phyloP scores from a whole-genome alignment of 2,329 filamentous ascomycete genomes.

The Fusarium brevicatenulatum region DNA sequence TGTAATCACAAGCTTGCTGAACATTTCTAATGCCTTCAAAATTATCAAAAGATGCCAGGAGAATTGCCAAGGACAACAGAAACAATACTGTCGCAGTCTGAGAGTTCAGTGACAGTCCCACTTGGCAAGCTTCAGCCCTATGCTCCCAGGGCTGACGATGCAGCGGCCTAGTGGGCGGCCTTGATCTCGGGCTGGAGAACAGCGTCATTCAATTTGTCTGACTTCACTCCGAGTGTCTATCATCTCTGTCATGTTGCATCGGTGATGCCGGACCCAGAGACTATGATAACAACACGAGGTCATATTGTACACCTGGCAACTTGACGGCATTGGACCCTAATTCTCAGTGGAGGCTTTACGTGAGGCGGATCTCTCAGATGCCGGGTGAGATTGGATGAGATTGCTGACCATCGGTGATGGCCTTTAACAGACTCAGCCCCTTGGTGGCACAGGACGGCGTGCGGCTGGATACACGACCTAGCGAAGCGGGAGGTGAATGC shows the following conservation, averaged over 20 bases:
- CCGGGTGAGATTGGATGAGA: conserved; percentile 32
- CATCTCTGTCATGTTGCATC: conserved; percentile 2
- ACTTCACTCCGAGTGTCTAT: not conserved
- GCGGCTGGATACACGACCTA: conserved; percentile 8
- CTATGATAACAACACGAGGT: conserved; percentile 2
- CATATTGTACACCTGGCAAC: not conserved
- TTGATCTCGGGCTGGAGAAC: conserved; percentile 4
- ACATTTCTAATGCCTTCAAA: not conserved
- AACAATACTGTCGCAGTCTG: conserved; percentile 7
- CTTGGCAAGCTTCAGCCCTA: conserved; percentile 39
- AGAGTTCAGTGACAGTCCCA: conserved; percentile 25
- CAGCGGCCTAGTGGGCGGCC: conserved; percentile 25
- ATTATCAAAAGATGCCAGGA: not conserved
- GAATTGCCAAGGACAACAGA: not conserved
- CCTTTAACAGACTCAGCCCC: conserved; percentile 28
- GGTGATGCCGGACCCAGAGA: conserved; percentile 6
- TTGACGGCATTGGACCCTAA: conserved; percentile 1
- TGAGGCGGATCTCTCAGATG: conserved; percentile 22
- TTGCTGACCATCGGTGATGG: conserved; percentile 31
- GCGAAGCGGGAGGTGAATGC: not conserved
- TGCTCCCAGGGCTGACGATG: conserved; percentile 24
- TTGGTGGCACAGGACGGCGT: conserved; percentile 19
- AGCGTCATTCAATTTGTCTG: not conserved
- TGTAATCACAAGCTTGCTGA: too few relatives aligned
- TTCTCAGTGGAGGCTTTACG: conserved; percentile 19